Evolutionary conservation across 129 eudicot species (phyloP).

Genomic region (Artemisia annua): DNA sequence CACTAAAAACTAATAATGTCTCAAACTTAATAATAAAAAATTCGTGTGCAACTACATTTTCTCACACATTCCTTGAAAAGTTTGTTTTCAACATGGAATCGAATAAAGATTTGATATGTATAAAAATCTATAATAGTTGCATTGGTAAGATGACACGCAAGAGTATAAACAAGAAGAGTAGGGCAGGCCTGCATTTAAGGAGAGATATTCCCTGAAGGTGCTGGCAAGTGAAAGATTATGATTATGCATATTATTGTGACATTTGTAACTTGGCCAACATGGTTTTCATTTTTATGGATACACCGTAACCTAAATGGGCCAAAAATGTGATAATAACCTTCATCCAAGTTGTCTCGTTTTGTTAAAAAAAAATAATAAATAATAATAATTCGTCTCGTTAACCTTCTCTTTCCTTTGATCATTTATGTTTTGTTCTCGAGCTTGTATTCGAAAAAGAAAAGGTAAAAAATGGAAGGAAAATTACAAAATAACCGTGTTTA

Average conservation of each 20-base stretch:
- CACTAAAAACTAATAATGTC: too few relatives aligned
- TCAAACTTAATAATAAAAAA: too few relatives aligned
- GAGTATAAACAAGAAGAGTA: conserved; percentile 31
- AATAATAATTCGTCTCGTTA: not conserved
- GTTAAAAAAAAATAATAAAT: too few relatives aligned
- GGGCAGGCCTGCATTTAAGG: conserved; percentile 32
- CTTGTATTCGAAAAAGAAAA: too few relatives aligned
- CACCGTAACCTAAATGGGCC: conserved; percentile 15
- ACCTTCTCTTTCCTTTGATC: not conserved
- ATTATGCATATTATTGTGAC: conserved; percentile 15
- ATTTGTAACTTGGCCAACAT: conserved; percentile 25
- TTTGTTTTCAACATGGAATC: not conserved
- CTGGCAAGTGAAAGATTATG: conserved; percentile 32
- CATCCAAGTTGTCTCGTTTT: not conserved
- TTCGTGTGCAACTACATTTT: too few relatives aligned
- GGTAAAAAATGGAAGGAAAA: too few relatives aligned
- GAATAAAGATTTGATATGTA: conserved; percentile 30
- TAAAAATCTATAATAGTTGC: conserved; percentile 27
- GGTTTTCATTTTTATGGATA: not conserved
- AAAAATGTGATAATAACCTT: conserved; percentile 5
- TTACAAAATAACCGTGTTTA: too few relatives aligned
- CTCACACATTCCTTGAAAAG: too few relatives aligned
- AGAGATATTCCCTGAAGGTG: conserved; percentile 43
- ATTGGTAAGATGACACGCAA: conserved; percentile 29
- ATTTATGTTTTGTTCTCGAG: too few relatives aligned